Evolutionary conservation across 345 rosid genomes (phyloP).

Genomic region (Cardiospermum halicacabum): DNA sequence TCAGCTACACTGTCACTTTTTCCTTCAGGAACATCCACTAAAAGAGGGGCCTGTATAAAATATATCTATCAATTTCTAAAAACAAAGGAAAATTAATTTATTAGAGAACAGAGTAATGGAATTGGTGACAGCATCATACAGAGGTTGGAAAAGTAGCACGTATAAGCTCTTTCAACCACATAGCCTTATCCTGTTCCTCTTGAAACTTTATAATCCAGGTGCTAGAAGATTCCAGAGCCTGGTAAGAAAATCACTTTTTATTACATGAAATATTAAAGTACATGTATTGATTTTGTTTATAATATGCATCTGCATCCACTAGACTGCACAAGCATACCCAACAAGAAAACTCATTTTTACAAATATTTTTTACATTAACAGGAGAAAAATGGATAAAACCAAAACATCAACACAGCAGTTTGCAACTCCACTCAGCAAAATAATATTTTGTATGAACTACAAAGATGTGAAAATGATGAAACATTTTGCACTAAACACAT

Average conservation of each 20-base stretch:
- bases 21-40: constrained; percentile 61
- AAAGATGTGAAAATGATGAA: neutral
- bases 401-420: constrained; percentile 5
- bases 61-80: constrained; percentile 9
- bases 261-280: neutral
- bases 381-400: neutral
- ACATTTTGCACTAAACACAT: neutral
- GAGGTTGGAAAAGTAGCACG: constrained; percentile 97
- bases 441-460: neutral
- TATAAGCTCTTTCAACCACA: constrained; percentile 82
- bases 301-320: neutral
- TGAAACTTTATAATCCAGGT: constrained; percentile 88
- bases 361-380: no score
- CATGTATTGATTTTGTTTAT: no score
- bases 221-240: constrained; percentile 92
- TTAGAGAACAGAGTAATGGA: constrained; percentile 16
- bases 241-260: constrained; percentile 20
- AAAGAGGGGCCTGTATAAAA: constrained; percentile 59
- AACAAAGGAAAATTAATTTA: constrained; percentile 6
- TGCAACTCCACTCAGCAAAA: neutral
- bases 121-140: constrained; percentile 34
- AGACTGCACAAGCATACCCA: neutral
- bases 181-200: constrained; percentile 62
- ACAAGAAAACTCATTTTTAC: neutral
- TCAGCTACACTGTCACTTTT: constrained; percentile 32